Percentiles rank a stretch among this genome's conserved stretches.
Evolutionary conservation across 257 asterid species (phyloP).

Genomic region (Nicotiana undulata): DNA sequence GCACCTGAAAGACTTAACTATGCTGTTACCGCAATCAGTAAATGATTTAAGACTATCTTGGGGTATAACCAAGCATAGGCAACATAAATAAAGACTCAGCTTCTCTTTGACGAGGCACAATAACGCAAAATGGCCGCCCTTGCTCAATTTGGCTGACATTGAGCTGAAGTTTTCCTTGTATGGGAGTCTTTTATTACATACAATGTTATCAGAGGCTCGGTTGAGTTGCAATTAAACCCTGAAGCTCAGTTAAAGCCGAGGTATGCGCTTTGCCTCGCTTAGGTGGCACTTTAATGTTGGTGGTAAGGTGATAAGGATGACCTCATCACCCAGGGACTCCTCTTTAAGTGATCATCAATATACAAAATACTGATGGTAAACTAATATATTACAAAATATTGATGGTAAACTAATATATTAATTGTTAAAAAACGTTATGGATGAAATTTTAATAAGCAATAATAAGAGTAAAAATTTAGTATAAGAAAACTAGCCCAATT

Average conservation of each 20-base stretch:
- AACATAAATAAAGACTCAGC: background rate
- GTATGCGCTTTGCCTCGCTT: background rate
- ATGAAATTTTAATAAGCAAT: background rate
- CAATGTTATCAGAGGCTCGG: background rate
- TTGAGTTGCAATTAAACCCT: background rate
- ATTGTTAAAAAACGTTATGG: background rate
- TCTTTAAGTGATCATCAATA: background rate
- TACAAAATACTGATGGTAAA: background rate
- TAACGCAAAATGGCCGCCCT: background rate
- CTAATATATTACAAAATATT: background rate
- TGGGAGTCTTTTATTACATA: background rate
- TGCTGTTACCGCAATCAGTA: background rate
- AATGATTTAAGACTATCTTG: background rate
- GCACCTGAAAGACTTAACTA: background rate
- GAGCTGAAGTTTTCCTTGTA: background rate
- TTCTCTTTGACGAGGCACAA: background rate
- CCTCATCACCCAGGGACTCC: background rate
- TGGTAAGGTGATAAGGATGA: background rate
- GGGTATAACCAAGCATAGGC: background rate
- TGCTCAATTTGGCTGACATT: background rate
- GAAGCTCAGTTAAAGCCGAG: background rate
- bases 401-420: background rate
- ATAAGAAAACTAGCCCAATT: background rate
- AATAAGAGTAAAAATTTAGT: background rate
- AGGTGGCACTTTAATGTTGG: background rate